phyloP scores from a whole-genome alignment of 257 asterid species.

The Solanum pimpinellifolium region DNA sequence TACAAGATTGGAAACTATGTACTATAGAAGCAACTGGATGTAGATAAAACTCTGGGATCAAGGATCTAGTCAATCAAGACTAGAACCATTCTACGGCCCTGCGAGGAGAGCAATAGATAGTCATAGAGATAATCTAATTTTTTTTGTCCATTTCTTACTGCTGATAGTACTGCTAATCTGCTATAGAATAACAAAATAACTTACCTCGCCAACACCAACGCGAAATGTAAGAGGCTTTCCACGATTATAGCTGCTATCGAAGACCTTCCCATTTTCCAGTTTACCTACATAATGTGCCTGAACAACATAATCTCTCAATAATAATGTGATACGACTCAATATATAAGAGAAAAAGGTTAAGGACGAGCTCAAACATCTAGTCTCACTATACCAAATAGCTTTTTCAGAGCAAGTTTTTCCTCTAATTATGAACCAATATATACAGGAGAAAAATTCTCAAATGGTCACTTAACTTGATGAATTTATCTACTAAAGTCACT shows the following conservation, averaged over 20 bases:
- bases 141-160: neutral
- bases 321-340: neutral
- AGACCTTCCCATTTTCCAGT: conserved; percentile 67
- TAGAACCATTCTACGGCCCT: neutral
- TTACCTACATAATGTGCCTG: conserved; percentile 91
- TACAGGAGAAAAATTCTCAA: neutral
- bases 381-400: neutral
- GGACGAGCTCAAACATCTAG: neutral
- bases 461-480: neutral
- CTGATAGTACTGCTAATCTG: neutral
- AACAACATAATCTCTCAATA: neutral
- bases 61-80: neutral
- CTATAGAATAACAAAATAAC: neutral
- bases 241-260: conserved; percentile 90
- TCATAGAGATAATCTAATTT: neutral
- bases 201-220: conserved; percentile 86
- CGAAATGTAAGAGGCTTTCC: conserved; percentile 91
- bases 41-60: neutral
- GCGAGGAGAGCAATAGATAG: neutral
- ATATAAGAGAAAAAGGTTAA: neutral
- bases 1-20: neutral
- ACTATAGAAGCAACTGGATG: neutral
- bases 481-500: neutral
- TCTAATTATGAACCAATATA: neutral
- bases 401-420: neutral